A percentile compares a stretch with the other conserved stretches of the same genome.
These are phyloP conservation scores for Magnolia sinica DNA, from an alignment of 164 flowering plant species.

Conservation along the genomic window DNA sequence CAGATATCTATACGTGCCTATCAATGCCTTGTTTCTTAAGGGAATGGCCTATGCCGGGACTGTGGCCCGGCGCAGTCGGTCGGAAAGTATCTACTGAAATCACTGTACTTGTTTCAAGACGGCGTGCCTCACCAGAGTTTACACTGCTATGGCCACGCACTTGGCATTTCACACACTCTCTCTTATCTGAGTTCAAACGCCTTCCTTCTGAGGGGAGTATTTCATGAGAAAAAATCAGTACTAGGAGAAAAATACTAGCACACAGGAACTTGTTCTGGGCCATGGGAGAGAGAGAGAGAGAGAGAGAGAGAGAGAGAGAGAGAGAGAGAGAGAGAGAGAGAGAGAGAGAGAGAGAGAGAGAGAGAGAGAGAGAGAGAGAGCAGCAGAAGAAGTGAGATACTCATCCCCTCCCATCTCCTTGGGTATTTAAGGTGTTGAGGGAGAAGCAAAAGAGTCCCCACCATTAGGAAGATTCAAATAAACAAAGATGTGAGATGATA, in stretches of 20 bases:
- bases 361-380: neutral
- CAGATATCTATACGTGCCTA: neutral
- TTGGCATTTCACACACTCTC: neutral
- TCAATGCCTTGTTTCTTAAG: neutral
- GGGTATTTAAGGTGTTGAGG: constrained; percentile 10
- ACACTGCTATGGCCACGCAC: neutral
- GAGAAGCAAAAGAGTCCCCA: neutral
- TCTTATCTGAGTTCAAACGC: constrained; percentile 14
- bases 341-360: constrained; percentile 6
- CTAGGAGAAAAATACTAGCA: constrained; percentile 17
- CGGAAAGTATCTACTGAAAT: constrained; percentile 3
- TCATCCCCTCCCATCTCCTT: neutral
- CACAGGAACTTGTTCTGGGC: constrained; percentile 12
- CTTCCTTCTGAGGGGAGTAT: constrained; percentile 25
- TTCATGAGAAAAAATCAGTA: constrained; percentile 18
- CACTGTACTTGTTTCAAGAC: neutral
- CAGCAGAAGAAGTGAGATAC: neutral
- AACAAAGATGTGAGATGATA: neutral
- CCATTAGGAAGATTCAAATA: constrained; percentile 7
- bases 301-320: neutral
- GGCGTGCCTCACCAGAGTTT: neutral
- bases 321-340: constrained; percentile 3
- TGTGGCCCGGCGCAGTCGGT: constrained; percentile 11
- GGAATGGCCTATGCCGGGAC: constrained; percentile 15
- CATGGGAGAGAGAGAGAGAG: neutral